phyloP scores from a whole-genome alignment of 2,329 filamentous ascomycete genomes.

The Tolypocladium capitatum region DNA sequence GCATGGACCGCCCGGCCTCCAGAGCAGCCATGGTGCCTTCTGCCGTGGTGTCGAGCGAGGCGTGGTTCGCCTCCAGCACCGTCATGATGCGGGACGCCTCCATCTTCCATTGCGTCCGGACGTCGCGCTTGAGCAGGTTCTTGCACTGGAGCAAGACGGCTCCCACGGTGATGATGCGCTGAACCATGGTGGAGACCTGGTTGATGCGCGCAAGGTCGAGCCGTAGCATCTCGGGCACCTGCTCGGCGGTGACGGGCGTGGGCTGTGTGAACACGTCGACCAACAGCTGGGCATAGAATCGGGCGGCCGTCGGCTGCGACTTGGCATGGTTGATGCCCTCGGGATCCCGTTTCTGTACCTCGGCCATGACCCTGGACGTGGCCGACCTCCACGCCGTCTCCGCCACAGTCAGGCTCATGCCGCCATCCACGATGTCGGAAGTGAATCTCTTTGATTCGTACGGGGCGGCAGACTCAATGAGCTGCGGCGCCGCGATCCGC shows the following conservation, averaged over 20 bases:
- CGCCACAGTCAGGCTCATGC: conserved; percentile 43
- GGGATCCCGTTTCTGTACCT: conserved; percentile 55
- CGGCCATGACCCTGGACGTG: conserved; percentile 48
- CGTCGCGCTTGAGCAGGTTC: conserved; percentile 70
- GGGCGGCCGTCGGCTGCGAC: conserved; percentile 51
- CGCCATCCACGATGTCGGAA: conserved; percentile 45
- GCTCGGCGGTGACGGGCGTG: conserved; percentile 35
- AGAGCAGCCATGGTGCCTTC: conserved; percentile 50
- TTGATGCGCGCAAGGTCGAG: conserved; percentile 53
- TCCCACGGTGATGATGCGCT: conserved; percentile 56
- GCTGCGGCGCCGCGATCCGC: conserved; percentile 54
- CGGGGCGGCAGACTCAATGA: conserved; percentile 56
- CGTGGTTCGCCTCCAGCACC: conserved; percentile 46
- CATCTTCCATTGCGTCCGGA: conserved; percentile 62
- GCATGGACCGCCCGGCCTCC: conserved; percentile 51
- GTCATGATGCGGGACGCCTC: conserved; percentile 60
- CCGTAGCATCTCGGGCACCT: conserved; percentile 60
- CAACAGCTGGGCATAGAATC: conserved; percentile 64
- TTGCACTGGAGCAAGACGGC: conserved; percentile 69
- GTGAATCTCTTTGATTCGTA: conserved; percentile 66
- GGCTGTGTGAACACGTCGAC: conserved; percentile 63
- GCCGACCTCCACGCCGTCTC: conserved; percentile 54
- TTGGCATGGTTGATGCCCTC: conserved; percentile 49
- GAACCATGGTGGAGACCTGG: conserved; percentile 22
- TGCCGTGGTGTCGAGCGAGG: conserved; percentile 37